Evolutionary conservation across 306 rosid genomes (phyloP), one percentile per base, ranked within the genome.

Genomic region (Inga leiocalycina): DNA sequence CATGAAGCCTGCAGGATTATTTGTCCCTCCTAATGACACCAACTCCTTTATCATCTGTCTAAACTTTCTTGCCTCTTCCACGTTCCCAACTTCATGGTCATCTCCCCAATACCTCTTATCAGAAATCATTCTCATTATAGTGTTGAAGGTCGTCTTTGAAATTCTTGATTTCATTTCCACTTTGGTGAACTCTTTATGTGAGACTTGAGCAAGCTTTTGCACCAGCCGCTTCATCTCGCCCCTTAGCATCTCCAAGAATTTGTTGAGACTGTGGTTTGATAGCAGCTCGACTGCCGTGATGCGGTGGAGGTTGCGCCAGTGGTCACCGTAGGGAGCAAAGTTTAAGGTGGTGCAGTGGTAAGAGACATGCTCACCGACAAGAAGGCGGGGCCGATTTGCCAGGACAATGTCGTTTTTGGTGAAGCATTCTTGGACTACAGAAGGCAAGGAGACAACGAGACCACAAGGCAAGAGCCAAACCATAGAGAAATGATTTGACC

Each of bases 251-350:
- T 45, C 80, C 0, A 24, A 2, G 61, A 88, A 90, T 3, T 77
- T 12, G 49, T 82, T 78, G 34, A 85, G 66, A 27, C 86, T 83
- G 6, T 85, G 83, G 7, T 89, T 9, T 2, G 97, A 92, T 77
- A 89, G 90, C 49, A 92, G 57, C 15, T 92, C 93, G 0, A 80
- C 57, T 4, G 91, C 19, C 10, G 80, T 64, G n/a, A 92, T 87
- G 65, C 94, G 92, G 41, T 92, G 97, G 10, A 92, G 89, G 85
- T 89, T 90, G 48, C 93, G 94, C 97, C 94, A 92, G 52, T 90
- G 93, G 54, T 90, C 92, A 1, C 94, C 93, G 65, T 90, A 87
- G 10, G 91, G 77, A 10, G 97, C 3, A 1, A 5, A 5, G 9
- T 0, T 2, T 17, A 54, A 5, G 61, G 22, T 19, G 10, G 64